Base-by-base conservation (phyloP, 2,329 filamentous ascomycete genomes). In the Calonectria pseudoreteaudii region DNA sequence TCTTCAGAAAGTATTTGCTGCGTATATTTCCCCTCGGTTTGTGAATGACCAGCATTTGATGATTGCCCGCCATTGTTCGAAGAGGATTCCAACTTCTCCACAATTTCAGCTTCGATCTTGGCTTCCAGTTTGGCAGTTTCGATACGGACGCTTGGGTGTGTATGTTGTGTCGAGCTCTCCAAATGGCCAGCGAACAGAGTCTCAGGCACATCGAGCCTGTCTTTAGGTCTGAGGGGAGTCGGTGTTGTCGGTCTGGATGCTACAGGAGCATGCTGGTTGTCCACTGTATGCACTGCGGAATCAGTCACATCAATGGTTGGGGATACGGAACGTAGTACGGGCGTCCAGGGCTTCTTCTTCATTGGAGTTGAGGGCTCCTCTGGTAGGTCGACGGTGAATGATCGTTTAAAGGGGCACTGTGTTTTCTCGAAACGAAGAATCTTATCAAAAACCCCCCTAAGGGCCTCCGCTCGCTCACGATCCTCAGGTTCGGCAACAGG, bases 341-440 rank as follows among this genome's bases (percentile, higher is more conserved):
- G 92, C 34, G 89, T 92, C 92, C 93, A 95, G 18, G 93, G 92
- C 76, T 89, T 91, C 84, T 92, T 93, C 80, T 89, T 92, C 66
- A 91, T 86, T 2, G 93, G 93, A 1, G 90, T 91, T 90, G 88
- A 14, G 93, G 92, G 71, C 26, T 90, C 88, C 78, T 94, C 92
- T 0, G 94, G 94, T 23, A 97, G 86, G 66, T 93, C 90, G 14
- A 96, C 92, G 0, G 91, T 93, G 79, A 97, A 97, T 4, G 90
- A 90, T 73, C 95, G 90, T 80, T 93, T 90, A 83, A 98, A 98
- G 0, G 96, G 96, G 83, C 95, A 98, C 56, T 92, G 90, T 0
- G 96, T 98, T 81, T 94, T 94, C 84, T 98, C 96, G 81, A 97
- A 98, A 76, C 94, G 92, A 58, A 98, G 87, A 18, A 98, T 91